Evolutionary conservation across 306 rosid genomes (phyloP), one percentile per base, ranked within the genome.

Genomic region (Prunus armeniaca): DNA sequence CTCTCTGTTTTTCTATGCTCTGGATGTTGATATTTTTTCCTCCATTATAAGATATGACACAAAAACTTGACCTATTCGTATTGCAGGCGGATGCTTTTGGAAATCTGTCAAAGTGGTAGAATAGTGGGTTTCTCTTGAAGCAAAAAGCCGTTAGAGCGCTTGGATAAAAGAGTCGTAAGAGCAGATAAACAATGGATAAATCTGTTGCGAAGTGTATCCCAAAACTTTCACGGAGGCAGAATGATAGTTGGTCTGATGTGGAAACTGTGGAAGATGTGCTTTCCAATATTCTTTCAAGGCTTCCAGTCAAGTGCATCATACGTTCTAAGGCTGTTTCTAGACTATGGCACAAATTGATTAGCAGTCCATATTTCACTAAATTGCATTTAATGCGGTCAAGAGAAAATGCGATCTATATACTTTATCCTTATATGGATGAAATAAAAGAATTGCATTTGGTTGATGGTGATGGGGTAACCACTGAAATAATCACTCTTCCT

Each of bases 341-440:
- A 22, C 74, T 28, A 14, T 76, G 84, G 78, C 0, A 52, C 25
- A 38, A 56, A 20, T 25, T 71, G 64, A 81, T 81, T 54, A 4
- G 34, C 55, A 71, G 69, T 72, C 69, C 74, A 58, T 38, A 10
- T 32, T 72, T 81, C 20, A 50, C 63, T 51, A 50, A 66, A 17
- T 32, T 55, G 75, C 84, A 81, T 41, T 58, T 81, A 25, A 71
- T 47, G 57, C 30, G 55, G 24, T 71, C 81, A 66, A 68, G 19
- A 32, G 65, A 76, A 34, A 50, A 32, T 12, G 69, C 65, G 3
- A 28, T 50, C 54, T 78, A 67, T 56, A 60, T 82, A 17, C 18
- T 78, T 63, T 82, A 73, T 27, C 82, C 86, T 8, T 73, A 51
- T 54, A 38, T 54, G 76, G 68, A 57, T 43, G 72, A 20, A n/a